Evolutionary conservation across 2,329 filamentous ascomycete genomes (phyloP).

Genomic region (Chaetomiaceae sp.): DNA sequence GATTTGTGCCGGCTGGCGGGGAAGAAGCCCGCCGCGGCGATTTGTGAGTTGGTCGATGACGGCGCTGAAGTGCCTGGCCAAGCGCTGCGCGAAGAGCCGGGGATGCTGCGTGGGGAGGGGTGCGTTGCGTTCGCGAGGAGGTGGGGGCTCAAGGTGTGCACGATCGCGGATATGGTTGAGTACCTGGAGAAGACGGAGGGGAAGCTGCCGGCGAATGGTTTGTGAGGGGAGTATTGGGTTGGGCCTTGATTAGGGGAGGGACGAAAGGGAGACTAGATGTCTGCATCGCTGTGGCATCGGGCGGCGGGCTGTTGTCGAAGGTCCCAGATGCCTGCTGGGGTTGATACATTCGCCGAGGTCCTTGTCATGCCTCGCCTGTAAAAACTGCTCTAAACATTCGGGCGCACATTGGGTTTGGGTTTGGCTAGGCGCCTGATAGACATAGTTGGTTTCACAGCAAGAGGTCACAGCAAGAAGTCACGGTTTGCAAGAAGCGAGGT

Average conservation of each 20-base stretch:
- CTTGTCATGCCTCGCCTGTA: background rate
- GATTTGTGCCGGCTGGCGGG: slow-evolving; percentile 85
- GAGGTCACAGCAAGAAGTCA: no score
- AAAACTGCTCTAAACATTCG: slow-evolving; percentile 1
- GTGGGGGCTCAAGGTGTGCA: slow-evolving; percentile 90
- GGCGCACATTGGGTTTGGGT: slow-evolving; percentile 6
- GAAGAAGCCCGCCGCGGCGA: slow-evolving; percentile 70
- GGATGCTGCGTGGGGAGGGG: slow-evolving; percentile 86
- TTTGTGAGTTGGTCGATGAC: slow-evolving; percentile 87
- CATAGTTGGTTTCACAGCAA: background rate
- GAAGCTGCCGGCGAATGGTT: slow-evolving; percentile 44
- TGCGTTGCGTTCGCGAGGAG: slow-evolving; percentile 81
- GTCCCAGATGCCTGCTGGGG: no score
- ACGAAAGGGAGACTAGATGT: no score
- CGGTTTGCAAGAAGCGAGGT: no score
- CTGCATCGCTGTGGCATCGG: no score
- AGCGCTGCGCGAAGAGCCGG: slow-evolving; percentile 59
- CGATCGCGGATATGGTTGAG: slow-evolving; percentile 81
- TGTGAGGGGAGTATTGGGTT: no score
- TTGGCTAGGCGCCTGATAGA: background rate
- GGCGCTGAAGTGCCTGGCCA: slow-evolving; percentile 65
- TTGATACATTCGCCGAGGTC: background rate
- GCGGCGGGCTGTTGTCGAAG: background rate
- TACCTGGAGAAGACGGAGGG: slow-evolving; percentile 74
- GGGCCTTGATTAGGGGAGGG: no score